Conservation (phyloP, 441 rosid genomes). For the Francoa sonchifolia region DNA sequence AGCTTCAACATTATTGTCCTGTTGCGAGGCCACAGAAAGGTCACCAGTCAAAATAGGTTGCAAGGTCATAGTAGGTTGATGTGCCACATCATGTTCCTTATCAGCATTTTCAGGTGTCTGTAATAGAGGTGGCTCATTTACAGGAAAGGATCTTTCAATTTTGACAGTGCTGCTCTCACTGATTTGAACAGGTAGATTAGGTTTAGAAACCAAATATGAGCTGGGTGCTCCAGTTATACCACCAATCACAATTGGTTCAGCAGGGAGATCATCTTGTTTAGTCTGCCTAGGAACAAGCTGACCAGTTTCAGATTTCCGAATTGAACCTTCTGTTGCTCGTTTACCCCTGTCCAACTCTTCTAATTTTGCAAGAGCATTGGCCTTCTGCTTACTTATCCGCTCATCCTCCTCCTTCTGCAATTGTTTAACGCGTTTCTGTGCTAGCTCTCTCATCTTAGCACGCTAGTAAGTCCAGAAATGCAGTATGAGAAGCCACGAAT, state of each 20-base stretch:
- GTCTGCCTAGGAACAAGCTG: conserved; percentile 17
- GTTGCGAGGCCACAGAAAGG: conserved; percentile 17
- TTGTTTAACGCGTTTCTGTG: conserved; percentile 56
- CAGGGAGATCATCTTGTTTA: conserved; percentile 25
- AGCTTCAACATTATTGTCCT: conserved; percentile 20
- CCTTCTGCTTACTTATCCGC: conserved; percentile 65
- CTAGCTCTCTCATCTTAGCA: conserved; percentile 61
- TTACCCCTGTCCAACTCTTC: conserved; percentile 76
- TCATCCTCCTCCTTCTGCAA: conserved; percentile 80
- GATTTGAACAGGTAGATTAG: conserved; percentile 14
- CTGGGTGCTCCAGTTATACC: conserved; percentile 18
- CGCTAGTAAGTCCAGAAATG: conserved; percentile 36
- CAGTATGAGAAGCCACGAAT: not conserved
- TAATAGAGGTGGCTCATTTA: conserved; percentile 19
- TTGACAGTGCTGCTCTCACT: conserved; percentile 14
- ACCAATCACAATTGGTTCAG: conserved; percentile 17
- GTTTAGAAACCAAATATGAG: conserved; percentile 13
- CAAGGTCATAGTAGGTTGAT: too few species aligned
- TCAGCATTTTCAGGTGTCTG: conserved; percentile 20
- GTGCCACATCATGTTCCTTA: conserved; percentile 14
- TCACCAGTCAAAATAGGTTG: too few species aligned
- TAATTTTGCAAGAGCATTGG: conserved; percentile 71
- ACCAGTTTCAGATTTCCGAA: conserved; percentile 29
- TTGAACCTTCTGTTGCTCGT: conserved; percentile 29
- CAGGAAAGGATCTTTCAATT: conserved; percentile 23